phyloP scores from a whole-genome alignment of 169 alveolate species.

The Cryptosporidium ubiquitum region DNA sequence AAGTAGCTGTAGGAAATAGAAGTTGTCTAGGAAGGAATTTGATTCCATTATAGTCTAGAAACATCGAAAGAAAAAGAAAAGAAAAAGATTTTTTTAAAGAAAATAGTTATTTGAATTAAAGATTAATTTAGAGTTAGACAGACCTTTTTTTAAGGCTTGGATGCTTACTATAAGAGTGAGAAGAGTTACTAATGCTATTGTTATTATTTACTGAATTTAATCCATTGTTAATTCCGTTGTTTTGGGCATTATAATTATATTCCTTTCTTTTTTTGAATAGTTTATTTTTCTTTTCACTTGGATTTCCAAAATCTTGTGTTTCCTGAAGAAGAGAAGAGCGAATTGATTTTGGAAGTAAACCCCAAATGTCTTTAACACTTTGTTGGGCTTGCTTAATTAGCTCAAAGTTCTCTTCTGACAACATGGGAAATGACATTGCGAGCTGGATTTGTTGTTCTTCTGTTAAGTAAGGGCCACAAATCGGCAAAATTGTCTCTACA shows the following conservation, averaged over 20 bases:
- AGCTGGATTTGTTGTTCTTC: constrained; percentile 54
- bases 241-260: constrained; percentile 1
- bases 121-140: neutral
- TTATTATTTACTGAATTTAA: neutral
- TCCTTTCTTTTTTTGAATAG: constrained; percentile 50
- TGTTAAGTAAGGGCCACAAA: constrained; percentile 69
- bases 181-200: neutral
- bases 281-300: constrained; percentile 19
- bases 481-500: constrained; percentile 40
- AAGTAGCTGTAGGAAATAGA: constrained; percentile 68
- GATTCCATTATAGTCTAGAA: constrained; percentile 15
- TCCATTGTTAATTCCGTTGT: neutral
- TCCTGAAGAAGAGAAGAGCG: constrained; percentile 61
- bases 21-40: constrained; percentile 54
- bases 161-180: constrained; percentile 25
- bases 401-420: constrained; percentile 57
- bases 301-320: neutral
- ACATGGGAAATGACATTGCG: constrained; percentile 63
- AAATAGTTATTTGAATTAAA: neutral
- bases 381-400: constrained; percentile 61
- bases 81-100: neutral
- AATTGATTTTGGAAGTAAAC: constrained; percentile 41
- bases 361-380: constrained; percentile 68
- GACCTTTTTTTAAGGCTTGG: constrained; percentile 56
- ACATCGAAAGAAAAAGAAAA: neutral